phyloP scores from a whole-genome alignment of 139 green algal genomes.

The Haematococcus sp. region DNA sequence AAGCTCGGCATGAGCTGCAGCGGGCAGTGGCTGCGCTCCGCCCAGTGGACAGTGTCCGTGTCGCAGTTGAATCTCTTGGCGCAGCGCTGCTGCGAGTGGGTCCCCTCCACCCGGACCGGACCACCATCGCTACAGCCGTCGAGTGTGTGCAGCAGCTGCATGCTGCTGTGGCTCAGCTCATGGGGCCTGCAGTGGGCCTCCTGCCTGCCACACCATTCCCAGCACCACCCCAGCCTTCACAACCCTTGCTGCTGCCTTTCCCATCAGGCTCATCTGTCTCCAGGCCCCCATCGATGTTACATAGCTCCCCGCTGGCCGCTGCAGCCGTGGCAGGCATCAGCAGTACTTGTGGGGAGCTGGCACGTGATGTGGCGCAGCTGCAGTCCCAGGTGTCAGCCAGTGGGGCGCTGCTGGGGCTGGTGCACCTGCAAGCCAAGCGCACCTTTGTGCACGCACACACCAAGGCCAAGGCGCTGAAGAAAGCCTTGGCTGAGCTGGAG shows the following conservation, averaged over 20 bases:
- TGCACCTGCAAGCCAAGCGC: not conserved
- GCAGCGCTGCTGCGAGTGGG: not conserved
- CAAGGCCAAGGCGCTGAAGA: no score
- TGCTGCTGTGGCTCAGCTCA: not conserved
- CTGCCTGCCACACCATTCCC: no score
- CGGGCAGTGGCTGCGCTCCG: not conserved
- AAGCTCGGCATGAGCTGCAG: conserved; percentile 9
- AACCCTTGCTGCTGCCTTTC: no score
- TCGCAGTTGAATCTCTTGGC: not conserved
- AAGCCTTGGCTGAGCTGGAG: no score
- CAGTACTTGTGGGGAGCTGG: no score
- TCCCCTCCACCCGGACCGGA: not conserved
- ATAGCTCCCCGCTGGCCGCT: no score
- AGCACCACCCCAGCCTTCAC: no score
- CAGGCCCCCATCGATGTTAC: no score
- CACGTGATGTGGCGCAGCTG: no score
- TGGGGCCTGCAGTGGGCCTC: not conserved
- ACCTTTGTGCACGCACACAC: no score
- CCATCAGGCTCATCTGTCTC: no score
- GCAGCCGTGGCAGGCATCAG: no score
- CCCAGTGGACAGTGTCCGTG: not conserved
- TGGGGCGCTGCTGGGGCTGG: not conserved
- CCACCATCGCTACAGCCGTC: not conserved
- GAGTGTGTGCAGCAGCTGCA: not conserved
- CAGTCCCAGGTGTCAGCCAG: not conserved